These are phyloP conservation scores for Papiliotrema nemorosa DNA, from an alignment of 1,284 basidiomycete species.

Conservation along the genomic window DNA sequence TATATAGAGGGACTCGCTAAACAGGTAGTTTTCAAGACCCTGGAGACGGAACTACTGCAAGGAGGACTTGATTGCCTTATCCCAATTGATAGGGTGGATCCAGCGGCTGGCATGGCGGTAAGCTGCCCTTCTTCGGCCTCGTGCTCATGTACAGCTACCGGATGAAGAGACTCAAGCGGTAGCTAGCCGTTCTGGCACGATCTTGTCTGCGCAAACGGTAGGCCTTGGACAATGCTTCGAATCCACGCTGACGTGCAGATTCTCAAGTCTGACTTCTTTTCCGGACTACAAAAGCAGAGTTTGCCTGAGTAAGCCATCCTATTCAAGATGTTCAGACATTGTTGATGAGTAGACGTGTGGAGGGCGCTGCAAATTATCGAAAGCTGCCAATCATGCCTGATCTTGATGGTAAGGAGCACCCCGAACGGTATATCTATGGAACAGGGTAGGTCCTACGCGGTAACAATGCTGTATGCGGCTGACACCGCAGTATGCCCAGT, in stretches of 20 bases:
- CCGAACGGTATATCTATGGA: constrained; percentile 72
- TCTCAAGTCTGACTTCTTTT: constrained; percentile 96
- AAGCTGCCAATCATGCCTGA: constrained; percentile 64
- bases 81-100: constrained; percentile 74
- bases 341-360: constrained; percentile 64
- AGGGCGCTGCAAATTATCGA: constrained; percentile 89
- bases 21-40: constrained; percentile 80
- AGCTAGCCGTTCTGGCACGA: constrained; percentile 74
- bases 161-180: constrained; percentile 87
- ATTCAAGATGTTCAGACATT: not conserved
- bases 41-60: constrained; percentile 83
- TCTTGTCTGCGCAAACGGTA: constrained; percentile 61
- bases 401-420: constrained; percentile 4
- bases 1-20: constrained; percentile 5
- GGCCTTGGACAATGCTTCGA: constrained; percentile 1
- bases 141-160: constrained; percentile 49
- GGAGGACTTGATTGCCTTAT: constrained; percentile 76
- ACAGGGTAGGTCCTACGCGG: constrained; percentile 60
- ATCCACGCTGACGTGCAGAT: constrained; percentile 54
- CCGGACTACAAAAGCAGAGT: constrained; percentile 89
- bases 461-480: constrained; percentile 25
- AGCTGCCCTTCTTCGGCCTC: constrained; percentile 7
- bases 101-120: constrained; percentile 70
- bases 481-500: constrained; percentile 25
- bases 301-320: constrained; percentile 69